phyloP scores from a whole-genome alignment of 257 asterid genomes.

The Gentiana straminea region DNA sequence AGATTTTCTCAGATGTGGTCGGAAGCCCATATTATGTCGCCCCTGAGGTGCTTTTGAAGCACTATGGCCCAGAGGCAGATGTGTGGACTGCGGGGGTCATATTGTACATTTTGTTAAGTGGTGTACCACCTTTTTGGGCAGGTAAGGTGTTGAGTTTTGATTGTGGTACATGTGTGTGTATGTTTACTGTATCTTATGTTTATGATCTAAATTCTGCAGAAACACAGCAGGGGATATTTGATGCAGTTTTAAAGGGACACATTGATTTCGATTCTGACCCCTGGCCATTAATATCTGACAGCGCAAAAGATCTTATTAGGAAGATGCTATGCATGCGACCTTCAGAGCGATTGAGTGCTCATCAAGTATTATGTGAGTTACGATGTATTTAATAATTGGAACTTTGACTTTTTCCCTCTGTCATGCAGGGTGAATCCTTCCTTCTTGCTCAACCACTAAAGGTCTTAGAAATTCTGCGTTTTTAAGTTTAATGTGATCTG shows the following conservation, averaged over 20 bases:
- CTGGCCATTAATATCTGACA: slow-evolving; percentile 73
- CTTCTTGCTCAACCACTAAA: background rate
- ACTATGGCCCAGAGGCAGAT: slow-evolving; percentile 90
- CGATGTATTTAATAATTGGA: slow-evolving; percentile 2
- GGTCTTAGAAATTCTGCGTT: too few relatives aligned
- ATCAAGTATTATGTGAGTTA: slow-evolving; percentile 73
- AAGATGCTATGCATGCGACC: slow-evolving; percentile 82
- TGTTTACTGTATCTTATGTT: slow-evolving; percentile 10
- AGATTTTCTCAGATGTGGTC: slow-evolving; percentile 82
- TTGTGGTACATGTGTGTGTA: background rate
- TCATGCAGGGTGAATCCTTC: background rate
- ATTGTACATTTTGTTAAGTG: slow-evolving; percentile 76
- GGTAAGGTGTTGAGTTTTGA: slow-evolving; percentile 30
- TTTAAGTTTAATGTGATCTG: too few relatives aligned
- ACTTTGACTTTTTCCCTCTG: background rate
- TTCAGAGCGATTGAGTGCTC: slow-evolving; percentile 73
- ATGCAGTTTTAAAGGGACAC: slow-evolving; percentile 72
- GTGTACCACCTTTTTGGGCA: slow-evolving; percentile 98
- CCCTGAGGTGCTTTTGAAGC: slow-evolving; percentile 88
- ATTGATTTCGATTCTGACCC: slow-evolving; percentile 80
- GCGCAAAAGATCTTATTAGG: slow-evolving; percentile 76
- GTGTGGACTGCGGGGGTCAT: slow-evolving; percentile 98
- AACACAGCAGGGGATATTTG: slow-evolving; percentile 84
- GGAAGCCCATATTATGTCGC: slow-evolving; percentile 98
- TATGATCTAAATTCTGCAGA: slow-evolving; percentile 35